Percentiles rank a stretch among this genome's conserved stretches.
phyloP scores from a whole-genome alignment of 345 rosid species.

The Iberis pinnata region DNA sequence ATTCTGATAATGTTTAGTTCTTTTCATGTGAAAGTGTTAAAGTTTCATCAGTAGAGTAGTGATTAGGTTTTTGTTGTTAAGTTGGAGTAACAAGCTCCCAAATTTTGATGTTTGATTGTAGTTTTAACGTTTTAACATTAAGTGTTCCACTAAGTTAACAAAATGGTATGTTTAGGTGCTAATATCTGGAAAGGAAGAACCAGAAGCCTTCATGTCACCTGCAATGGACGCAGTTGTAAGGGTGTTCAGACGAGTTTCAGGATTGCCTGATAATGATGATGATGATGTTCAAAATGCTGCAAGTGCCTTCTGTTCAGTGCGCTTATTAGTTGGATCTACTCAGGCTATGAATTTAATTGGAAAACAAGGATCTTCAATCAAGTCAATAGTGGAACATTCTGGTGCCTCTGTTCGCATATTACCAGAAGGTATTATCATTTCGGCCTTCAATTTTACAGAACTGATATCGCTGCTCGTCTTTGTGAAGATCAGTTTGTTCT shows the following conservation, averaged over 20 bases:
- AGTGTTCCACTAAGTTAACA: not conserved
- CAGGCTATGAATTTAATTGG: slow-evolving; percentile 91
- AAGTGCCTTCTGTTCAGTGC: slow-evolving; percentile 49
- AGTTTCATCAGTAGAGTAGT: not conserved
- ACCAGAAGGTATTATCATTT: slow-evolving; percentile 44
- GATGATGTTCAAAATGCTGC: slow-evolving; percentile 34
- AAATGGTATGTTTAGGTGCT: slow-evolving; percentile 36
- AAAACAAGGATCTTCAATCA: slow-evolving; percentile 78
- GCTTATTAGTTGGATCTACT: slow-evolving; percentile 67
- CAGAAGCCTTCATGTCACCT: slow-evolving; percentile 42
- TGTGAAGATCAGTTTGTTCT: not conserved
- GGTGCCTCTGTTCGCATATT: slow-evolving; percentile 74
- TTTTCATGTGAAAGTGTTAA: not conserved
- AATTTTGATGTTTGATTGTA: not conserved
- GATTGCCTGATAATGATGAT: slow-evolving; percentile 32
- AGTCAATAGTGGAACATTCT: slow-evolving; percentile 71
- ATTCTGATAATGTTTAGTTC: not conserved
- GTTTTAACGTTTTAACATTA: not conserved
- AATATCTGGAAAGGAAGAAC: slow-evolving; percentile 55
- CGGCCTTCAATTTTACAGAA: not conserved
- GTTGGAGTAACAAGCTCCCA: slow-evolving; percentile 2
- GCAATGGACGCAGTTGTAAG: slow-evolving; percentile 57
- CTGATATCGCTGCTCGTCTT: not conserved
- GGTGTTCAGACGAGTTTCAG: slow-evolving; percentile 48
- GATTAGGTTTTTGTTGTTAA: not conserved